Percentiles rank a stretch among this genome's conserved stretches.
Conservation (phyloP, 1,284 basidiomycete genomes). For the Cutaneotrichosporon mucoides region DNA sequence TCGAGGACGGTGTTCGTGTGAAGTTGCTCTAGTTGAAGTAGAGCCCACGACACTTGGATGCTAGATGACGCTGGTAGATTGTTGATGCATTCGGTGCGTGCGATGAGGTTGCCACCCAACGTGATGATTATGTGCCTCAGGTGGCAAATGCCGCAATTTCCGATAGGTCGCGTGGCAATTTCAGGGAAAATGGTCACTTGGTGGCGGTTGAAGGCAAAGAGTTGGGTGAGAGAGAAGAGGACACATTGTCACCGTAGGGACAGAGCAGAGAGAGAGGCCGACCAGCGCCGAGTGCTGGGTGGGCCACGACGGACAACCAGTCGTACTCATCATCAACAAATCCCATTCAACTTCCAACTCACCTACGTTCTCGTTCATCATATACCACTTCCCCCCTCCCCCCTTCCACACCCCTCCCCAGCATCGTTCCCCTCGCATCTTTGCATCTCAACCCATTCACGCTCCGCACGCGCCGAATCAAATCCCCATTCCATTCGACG, state of each 20-base stretch:
- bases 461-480: background rate
- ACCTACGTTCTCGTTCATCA: background rate
- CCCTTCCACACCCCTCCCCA: background rate
- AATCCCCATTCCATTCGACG: background rate
- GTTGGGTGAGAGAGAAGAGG: no score
- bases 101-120: slow-evolving; percentile 9
- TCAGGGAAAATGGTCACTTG: background rate
- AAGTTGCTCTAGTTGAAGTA: background rate
- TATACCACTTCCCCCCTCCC: background rate
- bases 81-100: background rate
- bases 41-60: background rate
- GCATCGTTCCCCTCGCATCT: background rate
- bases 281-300: no score
- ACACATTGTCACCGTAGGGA: no score
- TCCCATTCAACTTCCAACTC: background rate
- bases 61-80: no score
- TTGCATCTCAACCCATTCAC: background rate
- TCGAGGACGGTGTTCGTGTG: background rate
- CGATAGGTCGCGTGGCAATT: background rate
- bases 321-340: background rate
- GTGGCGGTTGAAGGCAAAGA: no score
- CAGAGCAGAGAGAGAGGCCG: no score
- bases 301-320: no score
- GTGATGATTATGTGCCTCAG: slow-evolving; percentile 10
- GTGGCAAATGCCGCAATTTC: slow-evolving; percentile 20